Evolutionary conservation across 2,329 filamentous ascomycete genomes (phyloP).

Genomic region (Huntiella omanensis): DNA sequence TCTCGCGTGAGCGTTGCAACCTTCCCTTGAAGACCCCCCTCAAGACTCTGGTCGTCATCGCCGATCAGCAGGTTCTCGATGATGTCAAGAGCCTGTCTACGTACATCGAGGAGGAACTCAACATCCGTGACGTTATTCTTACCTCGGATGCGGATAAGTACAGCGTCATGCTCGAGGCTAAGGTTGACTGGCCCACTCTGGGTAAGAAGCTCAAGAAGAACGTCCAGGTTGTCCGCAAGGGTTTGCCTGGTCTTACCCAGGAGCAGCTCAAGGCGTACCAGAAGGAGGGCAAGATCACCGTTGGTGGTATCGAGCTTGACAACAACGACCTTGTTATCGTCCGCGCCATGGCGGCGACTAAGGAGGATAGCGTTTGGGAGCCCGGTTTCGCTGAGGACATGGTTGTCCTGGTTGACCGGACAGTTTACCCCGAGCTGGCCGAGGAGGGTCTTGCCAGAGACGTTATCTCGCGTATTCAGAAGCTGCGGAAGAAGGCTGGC

Average conservation of each 20-base stretch:
- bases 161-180: slow-evolving; percentile 65
- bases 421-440: slow-evolving; percentile 65
- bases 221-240: slow-evolving; percentile 67
- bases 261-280: slow-evolving; percentile 68
- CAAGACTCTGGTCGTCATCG: slow-evolving; percentile 66
- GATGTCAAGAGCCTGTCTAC: slow-evolving; percentile 62
- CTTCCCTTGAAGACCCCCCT: slow-evolving; percentile 70
- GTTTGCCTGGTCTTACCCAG: slow-evolving; percentile 52
- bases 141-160: slow-evolving; percentile 68
- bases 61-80: slow-evolving; percentile 53
- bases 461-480: slow-evolving; percentile 83
- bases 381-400: slow-evolving; percentile 26
- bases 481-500: slow-evolving; percentile 82
- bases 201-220: slow-evolving; percentile 91
- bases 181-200: slow-evolving; percentile 69
- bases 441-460: slow-evolving; percentile 81
- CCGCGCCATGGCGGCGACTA: slow-evolving; percentile 11
- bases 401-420: slow-evolving; percentile 73
- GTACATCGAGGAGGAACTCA: slow-evolving; percentile 72
- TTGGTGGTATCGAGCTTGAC: slow-evolving; percentile 71
- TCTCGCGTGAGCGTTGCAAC: slow-evolving; percentile 58
- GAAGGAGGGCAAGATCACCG: slow-evolving; percentile 50
- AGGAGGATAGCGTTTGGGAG: slow-evolving; percentile 13
- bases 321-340: slow-evolving; percentile 51
- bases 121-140: slow-evolving; percentile 61